Conservation (phyloP, 805 yeast genomes). For the Hanseniaspora singularis region DNA sequence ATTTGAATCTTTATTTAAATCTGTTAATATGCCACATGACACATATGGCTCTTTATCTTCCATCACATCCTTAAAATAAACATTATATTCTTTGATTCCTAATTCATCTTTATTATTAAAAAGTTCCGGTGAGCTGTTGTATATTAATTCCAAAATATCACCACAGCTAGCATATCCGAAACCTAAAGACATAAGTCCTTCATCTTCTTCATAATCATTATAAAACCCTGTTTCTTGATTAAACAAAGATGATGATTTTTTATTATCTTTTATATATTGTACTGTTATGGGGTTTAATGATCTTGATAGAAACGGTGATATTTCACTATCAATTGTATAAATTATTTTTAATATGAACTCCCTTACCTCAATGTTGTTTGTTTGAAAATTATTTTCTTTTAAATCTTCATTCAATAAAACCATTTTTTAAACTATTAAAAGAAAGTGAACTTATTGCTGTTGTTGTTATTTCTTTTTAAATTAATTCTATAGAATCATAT, state of each 20-base stretch:
- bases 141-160: slow-evolving; percentile 25
- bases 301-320: slow-evolving; percentile 26
- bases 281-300: slow-evolving; percentile 24
- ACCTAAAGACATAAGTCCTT: slow-evolving; percentile 14
- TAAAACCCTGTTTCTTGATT: background rate
- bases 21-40: slow-evolving; percentile 27
- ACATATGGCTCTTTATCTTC: slow-evolving; percentile 30
- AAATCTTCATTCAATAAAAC: too few relatives aligned
- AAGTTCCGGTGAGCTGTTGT: slow-evolving; percentile 28
- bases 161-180: slow-evolving; percentile 26
- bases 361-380: background rate
- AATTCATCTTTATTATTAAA: slow-evolving; percentile 5
- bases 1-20: slow-evolving; percentile 23
- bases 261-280: slow-evolving; percentile 19
- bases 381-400: too few relatives aligned
- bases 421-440: background rate
- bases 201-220: background rate
- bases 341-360: slow-evolving; percentile 28
- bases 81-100: slow-evolving; percentile 23
- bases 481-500: too few relatives aligned
- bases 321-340: slow-evolving; percentile 25
- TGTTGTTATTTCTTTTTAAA: background rate
- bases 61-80: slow-evolving; percentile 28
- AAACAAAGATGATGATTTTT: too few relatives aligned
- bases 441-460: too few relatives aligned